A percentile compares a stretch with the other conserved stretches of the same genome.
Evolutionary conservation across 139 green algal species (phyloP).

Genomic region (Volvox reticuliferus): DNA sequence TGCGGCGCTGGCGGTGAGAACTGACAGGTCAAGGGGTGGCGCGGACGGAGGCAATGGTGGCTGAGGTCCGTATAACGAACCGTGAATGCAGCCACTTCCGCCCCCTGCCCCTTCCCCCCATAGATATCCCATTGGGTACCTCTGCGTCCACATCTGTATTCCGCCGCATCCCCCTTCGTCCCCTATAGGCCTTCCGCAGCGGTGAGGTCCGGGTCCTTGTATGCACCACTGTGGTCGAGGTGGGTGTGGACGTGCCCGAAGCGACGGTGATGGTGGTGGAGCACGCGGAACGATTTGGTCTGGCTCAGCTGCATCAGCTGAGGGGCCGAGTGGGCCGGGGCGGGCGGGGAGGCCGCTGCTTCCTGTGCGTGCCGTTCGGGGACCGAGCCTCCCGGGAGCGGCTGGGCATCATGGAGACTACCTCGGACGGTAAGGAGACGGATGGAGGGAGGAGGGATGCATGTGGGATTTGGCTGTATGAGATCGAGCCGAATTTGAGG

Average conservation of each 20-base stretch:
- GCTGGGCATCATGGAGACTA: constrained; percentile 37
- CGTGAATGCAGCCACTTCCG: too few relatives aligned
- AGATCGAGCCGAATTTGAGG: not conserved
- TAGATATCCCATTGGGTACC: too few relatives aligned
- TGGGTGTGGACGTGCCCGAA: constrained; percentile 92
- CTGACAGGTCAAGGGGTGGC: not conserved
- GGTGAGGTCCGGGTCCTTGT: constrained; percentile 84
- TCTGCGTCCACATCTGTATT: too few relatives aligned
- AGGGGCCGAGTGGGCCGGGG: constrained; percentile 86
- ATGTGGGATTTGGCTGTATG: not conserved
- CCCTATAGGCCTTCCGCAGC: constrained; percentile 65
- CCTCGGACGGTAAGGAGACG: constrained; percentile 2
- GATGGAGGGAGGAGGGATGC: not conserved
- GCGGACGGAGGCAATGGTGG: not conserved
- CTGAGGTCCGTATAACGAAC: not conserved
- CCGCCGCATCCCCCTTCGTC: not conserved
- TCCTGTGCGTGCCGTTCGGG: constrained; percentile 12
- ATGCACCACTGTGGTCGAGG: constrained; percentile 92
- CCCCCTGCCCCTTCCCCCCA: too few relatives aligned
- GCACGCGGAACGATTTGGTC: constrained; percentile 93
- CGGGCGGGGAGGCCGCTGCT: not conserved
- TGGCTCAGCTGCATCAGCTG: constrained; percentile 97
- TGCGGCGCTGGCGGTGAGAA: constrained; percentile 70
- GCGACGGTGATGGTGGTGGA: constrained; percentile 95
- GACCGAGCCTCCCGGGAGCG: constrained; percentile 5